Evolutionary conservation across 257 asterid species (phyloP).

Genomic region (Linderniella brevidens): DNA sequence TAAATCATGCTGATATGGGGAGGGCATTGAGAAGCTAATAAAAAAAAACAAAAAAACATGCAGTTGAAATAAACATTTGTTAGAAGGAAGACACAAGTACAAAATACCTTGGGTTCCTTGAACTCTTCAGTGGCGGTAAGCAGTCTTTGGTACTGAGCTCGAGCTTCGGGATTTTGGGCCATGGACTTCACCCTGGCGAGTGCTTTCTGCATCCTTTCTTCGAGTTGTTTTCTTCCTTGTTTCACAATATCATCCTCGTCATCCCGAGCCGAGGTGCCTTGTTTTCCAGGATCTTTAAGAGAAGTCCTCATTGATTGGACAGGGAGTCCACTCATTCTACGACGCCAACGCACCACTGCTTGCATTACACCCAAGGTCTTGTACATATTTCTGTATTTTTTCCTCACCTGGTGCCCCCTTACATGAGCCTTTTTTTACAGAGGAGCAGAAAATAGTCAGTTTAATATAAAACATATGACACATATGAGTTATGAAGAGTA

Average conservation of each 20-base stretch:
- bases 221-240: conserved; percentile 80
- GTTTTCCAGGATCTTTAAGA: conserved; percentile 23
- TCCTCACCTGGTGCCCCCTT: conserved; percentile 94
- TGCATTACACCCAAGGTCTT: conserved; percentile 87
- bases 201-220: conserved; percentile 77
- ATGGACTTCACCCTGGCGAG: conserved; percentile 83
- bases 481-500: neutral
- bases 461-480: neutral
- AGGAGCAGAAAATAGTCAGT: neutral
- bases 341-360: conserved; percentile 86
- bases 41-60: no score
- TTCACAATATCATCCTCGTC: conserved; percentile 75
- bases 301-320: no score
- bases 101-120: conserved; percentile 59
- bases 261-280: conserved; percentile 22
- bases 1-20: no score
- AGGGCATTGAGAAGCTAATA: no score
- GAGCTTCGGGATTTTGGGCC: conserved; percentile 78
- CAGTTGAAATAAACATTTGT: no score
- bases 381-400: conserved; percentile 59
- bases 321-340: conserved; percentile 76
- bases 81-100: no score
- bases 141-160: conserved; percentile 84
- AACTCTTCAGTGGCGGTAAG: conserved; percentile 66
- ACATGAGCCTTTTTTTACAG: conserved; percentile 66